Evolutionary conservation across 768 basidiomycete species (phyloP).

Genomic region (Suillus clintonianus): DNA sequence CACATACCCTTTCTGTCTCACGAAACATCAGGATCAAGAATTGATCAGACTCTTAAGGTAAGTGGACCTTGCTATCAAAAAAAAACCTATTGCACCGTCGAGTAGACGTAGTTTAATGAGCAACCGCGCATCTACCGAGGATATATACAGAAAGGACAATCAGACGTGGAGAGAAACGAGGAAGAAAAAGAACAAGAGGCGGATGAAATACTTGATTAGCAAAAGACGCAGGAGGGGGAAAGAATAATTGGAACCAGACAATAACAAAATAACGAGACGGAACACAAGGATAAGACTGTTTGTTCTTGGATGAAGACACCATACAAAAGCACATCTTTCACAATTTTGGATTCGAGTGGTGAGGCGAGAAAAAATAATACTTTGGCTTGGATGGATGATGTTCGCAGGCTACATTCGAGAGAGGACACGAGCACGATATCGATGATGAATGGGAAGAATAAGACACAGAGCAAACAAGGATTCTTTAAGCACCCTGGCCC

Average conservation of each 20-base stretch:
- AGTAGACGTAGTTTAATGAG: conserved; percentile 21
- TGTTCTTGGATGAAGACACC: conserved; percentile 28
- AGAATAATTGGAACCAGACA: conserved; percentile 15
- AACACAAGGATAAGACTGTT: conserved; percentile 31
- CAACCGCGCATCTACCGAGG: conserved; percentile 32
- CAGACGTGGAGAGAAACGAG: conserved; percentile 15
- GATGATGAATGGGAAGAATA: conserved; percentile 24
- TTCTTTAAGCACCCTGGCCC: conserved; percentile 43
- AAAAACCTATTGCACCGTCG: conserved; percentile 19
- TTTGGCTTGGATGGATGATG: conserved; percentile 18
- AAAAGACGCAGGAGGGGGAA: conserved; percentile 10
- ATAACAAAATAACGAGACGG: conserved; percentile 22
- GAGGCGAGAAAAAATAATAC: conserved; percentile 24
- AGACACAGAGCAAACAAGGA: conserved; percentile 25
- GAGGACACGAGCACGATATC: conserved; percentile 17
- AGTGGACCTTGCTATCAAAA: conserved; percentile 7
- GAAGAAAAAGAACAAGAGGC: conserved; percentile 11
- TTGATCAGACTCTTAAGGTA: conserved; percentile 6
- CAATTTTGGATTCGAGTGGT: conserved; percentile 32
- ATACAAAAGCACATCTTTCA: conserved; percentile 34
- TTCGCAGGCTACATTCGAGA: conserved; percentile 36
- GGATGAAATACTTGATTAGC: conserved; percentile 21
- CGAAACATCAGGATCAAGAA: background rate
- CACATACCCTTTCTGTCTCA: conserved; percentile 20
- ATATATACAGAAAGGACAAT: conserved; percentile 25